Percentiles rank a stretch among this genome's conserved stretches.
Conservation (phyloP, 1,139 yeast species). For the Groenewaldozyma auringiensis region DNA sequence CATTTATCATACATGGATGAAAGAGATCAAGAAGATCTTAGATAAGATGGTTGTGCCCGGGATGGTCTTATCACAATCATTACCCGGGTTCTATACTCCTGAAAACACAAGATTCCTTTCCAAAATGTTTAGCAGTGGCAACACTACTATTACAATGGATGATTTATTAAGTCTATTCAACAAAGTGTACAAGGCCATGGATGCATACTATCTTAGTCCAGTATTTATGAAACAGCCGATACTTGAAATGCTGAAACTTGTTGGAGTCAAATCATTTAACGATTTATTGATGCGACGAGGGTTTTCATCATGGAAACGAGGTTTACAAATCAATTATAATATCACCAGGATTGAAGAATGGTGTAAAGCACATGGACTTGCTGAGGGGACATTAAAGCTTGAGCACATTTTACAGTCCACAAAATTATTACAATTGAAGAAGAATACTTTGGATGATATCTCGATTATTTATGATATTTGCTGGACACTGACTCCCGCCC, state of each 20-base stretch:
- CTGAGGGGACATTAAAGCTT: conserved; percentile 82
- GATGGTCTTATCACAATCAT: conserved; percentile 85
- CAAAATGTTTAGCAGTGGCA: conserved; percentile 61
- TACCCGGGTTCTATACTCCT: conserved; percentile 93
- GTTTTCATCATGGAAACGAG: conserved; percentile 96
- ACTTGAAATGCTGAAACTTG: conserved; percentile 72
- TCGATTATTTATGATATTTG: conserved; percentile 92
- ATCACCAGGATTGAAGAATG: conserved; percentile 96
- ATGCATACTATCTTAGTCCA: conserved; percentile 78
- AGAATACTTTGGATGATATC: conserved; percentile 83
- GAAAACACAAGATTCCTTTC: conserved; percentile 80
- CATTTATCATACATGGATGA: conserved; percentile 96
- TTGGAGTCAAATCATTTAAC: conserved; percentile 92
- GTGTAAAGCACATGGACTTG: conserved; percentile 93
- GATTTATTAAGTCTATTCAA: conserved; percentile 86
- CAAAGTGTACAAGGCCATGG: conserved; percentile 89
- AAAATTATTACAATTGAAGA: conserved; percentile 83
- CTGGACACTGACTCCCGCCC: conserved; percentile 87
- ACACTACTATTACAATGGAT: conserved; percentile 82
- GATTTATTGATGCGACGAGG: conserved; percentile 93
- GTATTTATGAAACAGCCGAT: conserved; percentile 83
- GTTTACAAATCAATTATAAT: conserved; percentile 91
- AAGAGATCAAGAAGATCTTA: conserved; percentile 82
- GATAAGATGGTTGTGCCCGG: conserved; percentile 93
- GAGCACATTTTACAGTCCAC: conserved; percentile 91